A percentile compares a stretch with the other conserved stretches of the same genome.
phyloP scores from a whole-genome alignment of 306 rosid genomes.

The Cicer arietinum region DNA sequence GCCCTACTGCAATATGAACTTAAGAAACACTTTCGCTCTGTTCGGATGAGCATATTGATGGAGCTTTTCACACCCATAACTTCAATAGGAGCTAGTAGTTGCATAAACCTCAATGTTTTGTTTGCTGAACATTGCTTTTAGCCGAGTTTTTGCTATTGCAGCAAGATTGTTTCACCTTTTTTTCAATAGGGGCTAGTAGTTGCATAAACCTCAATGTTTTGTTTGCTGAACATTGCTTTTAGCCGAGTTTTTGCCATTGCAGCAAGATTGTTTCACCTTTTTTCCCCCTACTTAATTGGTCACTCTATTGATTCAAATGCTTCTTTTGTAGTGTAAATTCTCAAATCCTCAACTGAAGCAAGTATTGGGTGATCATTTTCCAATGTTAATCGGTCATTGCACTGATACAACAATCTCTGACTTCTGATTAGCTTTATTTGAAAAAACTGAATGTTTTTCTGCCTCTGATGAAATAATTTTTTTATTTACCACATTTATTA shows the following conservation, averaged over 20 bases:
- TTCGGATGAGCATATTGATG: slow-evolving; percentile 20
- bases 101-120: slow-evolving; percentile 35
- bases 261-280: slow-evolving; percentile 14
- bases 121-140: slow-evolving; percentile 21
- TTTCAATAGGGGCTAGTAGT: neutral
- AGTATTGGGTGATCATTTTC: neutral
- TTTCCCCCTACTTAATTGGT: slow-evolving; percentile 1
- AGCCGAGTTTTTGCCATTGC: slow-evolving; percentile 30
- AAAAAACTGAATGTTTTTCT: slow-evolving; percentile 18
- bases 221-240: slow-evolving; percentile 26
- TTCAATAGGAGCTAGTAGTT: neutral
- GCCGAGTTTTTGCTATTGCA: slow-evolving; percentile 32
- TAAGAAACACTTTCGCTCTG: neutral
- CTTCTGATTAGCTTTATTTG: slow-evolving; percentile 6
- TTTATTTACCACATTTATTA: slow-evolving; percentile 6
- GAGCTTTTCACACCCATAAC: slow-evolving; percentile 21
- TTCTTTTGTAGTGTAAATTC: slow-evolving; percentile 31
- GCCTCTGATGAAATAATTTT: slow-evolving; percentile 17
- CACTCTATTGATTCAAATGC: slow-evolving; percentile 24
- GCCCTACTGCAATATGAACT: neutral
- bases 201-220: slow-evolving; percentile 33
- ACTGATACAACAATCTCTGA: slow-evolving; percentile 7
- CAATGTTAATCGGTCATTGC: slow-evolving; percentile 16
- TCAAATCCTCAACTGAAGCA: slow-evolving; percentile 9
- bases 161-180: slow-evolving; percentile 9